Base-by-base conservation (phyloP, 192 early-diverging fungal species). In the Linnemannia exigua region DNA sequence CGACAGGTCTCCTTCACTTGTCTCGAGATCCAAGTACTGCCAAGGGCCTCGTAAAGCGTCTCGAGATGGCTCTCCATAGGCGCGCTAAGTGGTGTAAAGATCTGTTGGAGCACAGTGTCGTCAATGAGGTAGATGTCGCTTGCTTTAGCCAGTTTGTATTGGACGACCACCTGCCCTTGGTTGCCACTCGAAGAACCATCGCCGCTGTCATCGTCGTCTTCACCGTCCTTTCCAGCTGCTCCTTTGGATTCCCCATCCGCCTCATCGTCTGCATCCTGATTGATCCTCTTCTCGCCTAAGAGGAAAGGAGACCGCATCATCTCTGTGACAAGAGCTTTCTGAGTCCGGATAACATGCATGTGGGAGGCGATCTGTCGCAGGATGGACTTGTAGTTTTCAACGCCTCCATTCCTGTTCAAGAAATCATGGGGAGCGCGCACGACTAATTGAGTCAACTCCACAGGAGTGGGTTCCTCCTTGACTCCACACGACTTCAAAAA, bases 401-500 rank as follows among this genome's bases (percentile, higher is more conserved):
- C 90, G 6, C 83, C 81, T 0, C 91, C 88, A 20, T 89, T 87
- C 48, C 88, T 74, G 46, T 90, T 89, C 78, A 94, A 88, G 85
- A 95, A 94, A 33, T 89, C 50, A 0, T 88, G 71, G 5, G 94
- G 93, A 0, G 90, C 84, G 3, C 89, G 88, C 0, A 96, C 91
- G 15, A 98, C 81, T 67, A 92, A 87, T 15, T 89, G 79, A 0
- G 96, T 91, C 46, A 97, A 76, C 44, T 98, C 96, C 20, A 91
- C 58, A 2, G 95, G 92, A 0, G 94, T 91, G 0, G 96, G 96
- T 69, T 95, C 94, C 47, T 95, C 92, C 72, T 94, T 94, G 16
- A 97, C 95, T 68, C 97, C 97, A 76, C 97, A 98, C 2, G 92
- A 90, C 37, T 93, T 92, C 58, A 98, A 83, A 71, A 98, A 98